Conservation (phyloP, 768 basidiomycete genomes). For the Pluteus cervinus region DNA sequence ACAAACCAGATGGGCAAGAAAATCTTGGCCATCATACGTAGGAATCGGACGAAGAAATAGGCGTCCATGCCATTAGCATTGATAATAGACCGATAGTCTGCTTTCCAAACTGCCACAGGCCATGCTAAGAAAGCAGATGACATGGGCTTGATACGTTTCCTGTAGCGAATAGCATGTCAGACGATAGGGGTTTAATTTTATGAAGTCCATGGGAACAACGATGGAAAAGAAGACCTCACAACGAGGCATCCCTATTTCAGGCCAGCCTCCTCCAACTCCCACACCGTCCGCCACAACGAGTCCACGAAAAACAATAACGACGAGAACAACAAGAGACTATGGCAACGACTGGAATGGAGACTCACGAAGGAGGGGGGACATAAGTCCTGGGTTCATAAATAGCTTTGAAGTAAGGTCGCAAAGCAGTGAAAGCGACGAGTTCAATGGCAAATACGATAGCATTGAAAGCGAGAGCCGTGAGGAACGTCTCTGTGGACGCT, state of each 20-base stretch:
- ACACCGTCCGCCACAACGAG: too few species aligned
- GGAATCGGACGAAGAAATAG: conserved; percentile 89
- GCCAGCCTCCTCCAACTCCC: too few species aligned
- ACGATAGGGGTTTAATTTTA: not conserved
- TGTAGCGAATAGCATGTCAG: too few species aligned
- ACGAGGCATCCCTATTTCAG: too few species aligned
- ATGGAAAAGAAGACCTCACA: too few species aligned
- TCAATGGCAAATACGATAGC: conserved; percentile 64
- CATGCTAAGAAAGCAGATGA: conserved; percentile 48
- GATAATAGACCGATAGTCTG: conserved; percentile 58
- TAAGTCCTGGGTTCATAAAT: conserved; percentile 89
- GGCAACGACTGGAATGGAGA: too few species aligned
- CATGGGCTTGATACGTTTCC: conserved; percentile 56
- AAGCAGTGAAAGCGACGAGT: conserved; percentile 70
- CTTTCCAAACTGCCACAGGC: conserved; percentile 57
- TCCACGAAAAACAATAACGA: not conserved
- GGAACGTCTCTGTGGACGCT: conserved; percentile 74
- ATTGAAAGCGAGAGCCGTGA: conserved; percentile 85
- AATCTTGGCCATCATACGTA: conserved; percentile 76
- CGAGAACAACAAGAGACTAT: too few species aligned
- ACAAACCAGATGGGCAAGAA: conserved; percentile 89
- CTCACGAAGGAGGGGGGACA: conserved; percentile 37
- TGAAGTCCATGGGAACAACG: not conserved
- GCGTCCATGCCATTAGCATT: conserved; percentile 80
- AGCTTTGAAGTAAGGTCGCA: conserved; percentile 79